Base-by-base conservation (phyloP, 2,329 filamentous ascomycete genomes). In the Conoideocrella luteorostrata region DNA sequence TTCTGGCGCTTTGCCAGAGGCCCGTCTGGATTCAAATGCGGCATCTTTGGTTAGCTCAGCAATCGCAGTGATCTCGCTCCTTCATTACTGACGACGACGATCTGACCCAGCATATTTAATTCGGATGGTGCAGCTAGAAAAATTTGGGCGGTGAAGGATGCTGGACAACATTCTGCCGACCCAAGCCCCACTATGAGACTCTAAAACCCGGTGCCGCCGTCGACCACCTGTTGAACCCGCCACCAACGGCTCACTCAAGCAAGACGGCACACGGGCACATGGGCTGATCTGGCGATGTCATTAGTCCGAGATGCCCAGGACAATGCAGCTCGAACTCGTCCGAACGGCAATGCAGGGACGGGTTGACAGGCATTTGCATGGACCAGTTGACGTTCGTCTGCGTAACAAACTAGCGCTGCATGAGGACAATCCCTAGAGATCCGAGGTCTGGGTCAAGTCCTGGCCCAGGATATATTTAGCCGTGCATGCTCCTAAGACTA, bases 1-100 rank as follows among this genome's bases (percentile, higher is more conserved):
- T 84, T 89, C 65, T 88, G 86, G 51, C 89, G 82, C 72, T 96
- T 96, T 47, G 75, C 74, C 53, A 84, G 66, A 43, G 82, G 86
- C 47, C 72, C 68, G 54, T 81, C 77, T 52, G 71, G 68, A 44
- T 76, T 73, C 39, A 75, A 75, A 58, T 77, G 74, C 57, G 75
- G 72, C 77, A 80, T 80, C 48, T 52, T 66, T 45, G 13, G 21
- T 23, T 17, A 32, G 4, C 40, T 36, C 33, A 12, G 23, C 13
- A 11, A 22, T 18, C n/a, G 17, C 23, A 26, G 13, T n/a, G n/a
- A n/a, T n/a, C n/a, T n/a, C n/a, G n/a, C n/a, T n/a, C n/a, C n/a
- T n/a, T n/a, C n/a, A n/a, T n/a, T n/a, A n/a, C n/a, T n/a, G n/a
- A n/a, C n/a, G n/a, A n/a, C n/a, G n/a, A n/a, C n/a, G n/a, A n/a